Conservation (phyloP, 352 stramenopile genomes). For the Globisporangium abappressorium region DNA sequence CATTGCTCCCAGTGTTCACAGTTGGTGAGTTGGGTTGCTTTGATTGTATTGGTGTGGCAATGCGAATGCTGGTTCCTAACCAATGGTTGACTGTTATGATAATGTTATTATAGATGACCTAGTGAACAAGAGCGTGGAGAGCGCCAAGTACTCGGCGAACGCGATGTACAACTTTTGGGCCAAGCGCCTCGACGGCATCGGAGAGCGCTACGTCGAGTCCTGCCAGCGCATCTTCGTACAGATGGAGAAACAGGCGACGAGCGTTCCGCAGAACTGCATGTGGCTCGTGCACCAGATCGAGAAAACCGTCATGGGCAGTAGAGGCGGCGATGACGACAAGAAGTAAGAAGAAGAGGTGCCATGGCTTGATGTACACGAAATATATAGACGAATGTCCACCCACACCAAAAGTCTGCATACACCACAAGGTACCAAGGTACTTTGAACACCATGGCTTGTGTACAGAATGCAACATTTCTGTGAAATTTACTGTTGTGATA, state of each 20-base stretch:
- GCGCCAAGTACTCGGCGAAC: slow-evolving; percentile 43
- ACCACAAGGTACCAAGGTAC: not conserved
- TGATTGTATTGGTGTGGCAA: not conserved
- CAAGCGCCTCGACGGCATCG: slow-evolving; percentile 56
- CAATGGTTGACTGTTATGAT: not conserved
- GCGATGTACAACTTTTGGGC: slow-evolving; percentile 78
- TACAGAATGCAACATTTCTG: not conserved
- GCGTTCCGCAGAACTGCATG: slow-evolving; percentile 39
- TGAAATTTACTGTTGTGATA: not conserved
- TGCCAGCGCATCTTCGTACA: slow-evolving; percentile 52
- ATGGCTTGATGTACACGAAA: not conserved
- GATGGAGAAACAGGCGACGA: slow-evolving; percentile 60
- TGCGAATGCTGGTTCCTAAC: not conserved
- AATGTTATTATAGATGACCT: slow-evolving; percentile 26
- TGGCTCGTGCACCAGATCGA: slow-evolving; percentile 52
- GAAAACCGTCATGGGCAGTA: slow-evolving; percentile 31
- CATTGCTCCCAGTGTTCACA: slow-evolving; percentile 47
- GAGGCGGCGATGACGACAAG: slow-evolving; percentile 14
- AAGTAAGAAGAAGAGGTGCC: not conserved
- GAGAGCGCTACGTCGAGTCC: slow-evolving; percentile 67
- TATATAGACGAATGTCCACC: not conserved
- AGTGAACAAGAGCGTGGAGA: slow-evolving; percentile 43
- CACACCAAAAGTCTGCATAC: not conserved
- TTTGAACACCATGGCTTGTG: not conserved
- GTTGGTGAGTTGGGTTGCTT: slow-evolving; percentile 24